Percentiles rank a stretch among this genome's conserved stretches.
These are phyloP conservation scores for Aspergillus sclerotialis DNA, from an alignment of 2,329 filamentous ascomycete species.

Conservation along the genomic window DNA sequence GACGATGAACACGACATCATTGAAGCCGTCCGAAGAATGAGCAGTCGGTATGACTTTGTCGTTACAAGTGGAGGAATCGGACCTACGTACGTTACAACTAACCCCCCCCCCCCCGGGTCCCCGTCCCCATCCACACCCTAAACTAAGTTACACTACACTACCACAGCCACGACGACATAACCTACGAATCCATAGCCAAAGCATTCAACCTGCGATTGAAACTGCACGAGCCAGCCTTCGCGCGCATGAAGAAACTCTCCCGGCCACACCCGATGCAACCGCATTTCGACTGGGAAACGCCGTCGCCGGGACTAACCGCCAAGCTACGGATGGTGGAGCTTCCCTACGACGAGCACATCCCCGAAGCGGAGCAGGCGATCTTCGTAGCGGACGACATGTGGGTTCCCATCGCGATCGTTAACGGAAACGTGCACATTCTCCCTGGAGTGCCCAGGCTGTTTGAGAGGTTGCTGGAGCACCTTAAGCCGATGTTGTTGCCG, in stretches of 20 bases:
- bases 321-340: slow-evolving; percentile 87
- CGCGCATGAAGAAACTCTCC: slow-evolving; percentile 76
- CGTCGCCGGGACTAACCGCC: slow-evolving; percentile 69
- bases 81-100: slow-evolving; percentile 86
- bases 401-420: slow-evolving; percentile 85
- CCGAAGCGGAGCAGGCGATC: slow-evolving; percentile 64
- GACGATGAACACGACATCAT: slow-evolving; percentile 88
- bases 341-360: slow-evolving; percentile 62
- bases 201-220: slow-evolving; percentile 72
- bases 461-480: slow-evolving; percentile 65
- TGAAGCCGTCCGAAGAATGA: slow-evolving; percentile 83
- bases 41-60: slow-evolving; percentile 82
- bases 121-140: too few species aligned
- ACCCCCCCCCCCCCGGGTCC: slow-evolving; percentile 13
- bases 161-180: slow-evolving; percentile 94
- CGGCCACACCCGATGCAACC: slow-evolving; percentile 65
- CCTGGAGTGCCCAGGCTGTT: slow-evolving; percentile 86
- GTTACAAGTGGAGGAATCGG: slow-evolving; percentile 94
- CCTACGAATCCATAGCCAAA: slow-evolving; percentile 87
- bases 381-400: slow-evolving; percentile 77
- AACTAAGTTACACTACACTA: too few species aligned
- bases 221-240: slow-evolving; percentile 68
- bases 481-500: slow-evolving; percentile 65
- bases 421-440: slow-evolving; percentile 87
- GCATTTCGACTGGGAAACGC: slow-evolving; percentile 76